Conservation (phyloP, 1,139 yeast genomes). For the Yamadazyma aaseri region DNA sequence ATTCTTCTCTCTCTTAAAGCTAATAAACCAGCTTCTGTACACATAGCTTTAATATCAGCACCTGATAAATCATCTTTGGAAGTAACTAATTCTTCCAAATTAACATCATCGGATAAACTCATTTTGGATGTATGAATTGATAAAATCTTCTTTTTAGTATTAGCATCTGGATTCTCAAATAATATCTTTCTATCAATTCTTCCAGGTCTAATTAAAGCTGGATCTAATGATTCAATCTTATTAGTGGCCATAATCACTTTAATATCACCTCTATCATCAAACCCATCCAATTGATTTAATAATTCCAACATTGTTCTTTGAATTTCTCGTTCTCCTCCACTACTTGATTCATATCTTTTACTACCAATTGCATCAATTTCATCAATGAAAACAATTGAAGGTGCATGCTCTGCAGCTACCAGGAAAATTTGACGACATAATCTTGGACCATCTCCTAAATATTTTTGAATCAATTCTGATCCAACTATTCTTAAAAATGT, state of each 20-base stretch:
- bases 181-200: slow-evolving; percentile 96
- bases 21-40: slow-evolving; percentile 95
- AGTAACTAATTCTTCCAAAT: slow-evolving; percentile 84
- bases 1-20: slow-evolving; percentile 97
- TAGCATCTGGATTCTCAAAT: slow-evolving; percentile 93
- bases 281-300: slow-evolving; percentile 95
- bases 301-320: slow-evolving; percentile 98
- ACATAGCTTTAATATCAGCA: slow-evolving; percentile 97
- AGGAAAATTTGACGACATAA: slow-evolving; percentile 93
- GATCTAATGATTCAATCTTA: slow-evolving; percentile 92
- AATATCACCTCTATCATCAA: slow-evolving; percentile 97
- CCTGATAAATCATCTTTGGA: slow-evolving; percentile 96
- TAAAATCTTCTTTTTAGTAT: slow-evolving; percentile 90
- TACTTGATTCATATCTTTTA: slow-evolving; percentile 91
- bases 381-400: slow-evolving; percentile 96
- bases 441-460: slow-evolving; percentile 97
- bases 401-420: slow-evolving; percentile 96
- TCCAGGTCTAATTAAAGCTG: slow-evolving; percentile 98
- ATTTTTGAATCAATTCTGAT: slow-evolving; percentile 93
- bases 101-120: slow-evolving; percentile 86
- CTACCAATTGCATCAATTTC: slow-evolving; percentile 99
- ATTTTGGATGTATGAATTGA: slow-evolving; percentile 93
- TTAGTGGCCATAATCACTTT: slow-evolving; percentile 99
- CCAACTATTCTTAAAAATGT: slow-evolving; percentile 96
- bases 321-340: slow-evolving; percentile 97